A percentile compares a stretch with the other conserved stretches of the same genome.
phyloP scores from a whole-genome alignment of 768 basidiomycete species.

The Mycena indigotica region DNA sequence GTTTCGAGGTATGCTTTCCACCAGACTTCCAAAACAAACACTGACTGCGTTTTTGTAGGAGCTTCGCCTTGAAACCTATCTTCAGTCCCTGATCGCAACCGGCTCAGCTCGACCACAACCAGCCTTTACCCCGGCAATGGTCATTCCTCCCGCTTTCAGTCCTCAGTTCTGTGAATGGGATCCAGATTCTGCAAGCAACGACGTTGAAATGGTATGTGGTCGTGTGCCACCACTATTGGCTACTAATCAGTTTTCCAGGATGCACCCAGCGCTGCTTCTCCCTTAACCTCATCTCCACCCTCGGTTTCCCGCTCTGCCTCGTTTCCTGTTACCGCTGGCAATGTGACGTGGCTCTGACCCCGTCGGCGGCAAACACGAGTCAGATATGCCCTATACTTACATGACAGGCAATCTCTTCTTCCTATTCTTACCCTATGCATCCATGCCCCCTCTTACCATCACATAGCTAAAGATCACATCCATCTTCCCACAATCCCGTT shows the following conservation, averaged over 20 bases:
- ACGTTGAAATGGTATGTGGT: conserved; percentile 10
- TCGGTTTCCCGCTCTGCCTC: background rate
- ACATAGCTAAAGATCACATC: too few species aligned
- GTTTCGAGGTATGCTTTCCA: conserved; percentile 16
- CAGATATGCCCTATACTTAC: too few species aligned
- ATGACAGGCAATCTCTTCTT: too few species aligned
- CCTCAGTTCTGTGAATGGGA: conserved; percentile 11
- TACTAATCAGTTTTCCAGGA: background rate
- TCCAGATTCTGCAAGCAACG: background rate
- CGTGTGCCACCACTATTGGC: background rate
- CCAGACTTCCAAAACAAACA: background rate
- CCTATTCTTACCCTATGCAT: too few species aligned
- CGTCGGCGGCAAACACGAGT: too few species aligned
- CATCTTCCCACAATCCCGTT: too few species aligned
- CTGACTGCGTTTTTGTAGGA: background rate
- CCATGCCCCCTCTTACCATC: too few species aligned
- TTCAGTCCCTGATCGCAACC: conserved; percentile 19
- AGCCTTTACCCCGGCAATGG: conserved; percentile 8
- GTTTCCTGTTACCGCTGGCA: background rate
- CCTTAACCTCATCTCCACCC: background rate
- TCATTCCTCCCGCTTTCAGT: conserved; percentile 14
- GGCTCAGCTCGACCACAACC: conserved; percentile 21
- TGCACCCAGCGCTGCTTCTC: background rate
- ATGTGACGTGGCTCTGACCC: background rate
- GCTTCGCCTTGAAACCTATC: conserved; percentile 21